Evolutionary conservation across 768 basidiomycete genomes (phyloP), one percentile per base, ranked within the genome.

Genomic region (Russula abietina): DNA sequence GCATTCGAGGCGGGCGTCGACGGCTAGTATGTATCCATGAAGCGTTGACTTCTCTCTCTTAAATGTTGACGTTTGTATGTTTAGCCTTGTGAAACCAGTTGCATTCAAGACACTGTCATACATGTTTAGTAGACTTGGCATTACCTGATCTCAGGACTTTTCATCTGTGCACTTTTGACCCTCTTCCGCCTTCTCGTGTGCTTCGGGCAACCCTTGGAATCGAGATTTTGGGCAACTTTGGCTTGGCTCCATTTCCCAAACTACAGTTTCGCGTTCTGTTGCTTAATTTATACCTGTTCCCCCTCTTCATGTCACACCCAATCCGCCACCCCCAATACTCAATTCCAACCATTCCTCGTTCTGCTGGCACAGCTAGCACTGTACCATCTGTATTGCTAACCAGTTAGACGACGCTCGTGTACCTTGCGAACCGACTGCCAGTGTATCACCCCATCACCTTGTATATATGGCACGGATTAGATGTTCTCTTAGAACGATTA

Each of bases 1-100:
- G 95, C 95, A 0, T 96, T 96, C 66, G 87, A 91, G 50, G 91
- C 90, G 56, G 95, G 95, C 0, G 93, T 98, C 55, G 91, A 97
- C 67, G 94, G 95, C 76, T 96, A 96, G 93, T 95, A 70, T 67
- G 91, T 85, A 38, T 55, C 38, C 4, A 28, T 30, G 57, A 43
- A 38, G n/a, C 36, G 11, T 17, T 53, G 17, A 2, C 30, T 43
- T 33, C 26, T 62, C 36, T 17, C 49, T 28, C n/a, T 19, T 52
- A 19, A n/a, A n/a, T 14, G 4, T 41, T 65, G 51, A 43, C 51
- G 48, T 55, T 59, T 43, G 17, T 8, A 36, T 36, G 11, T 48
- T 0, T 65, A 95, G 93, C 70, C 81, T 96, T 22, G 91, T 97
- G 61, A 98, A 98, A 73, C 95, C 95, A 12, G 93, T 98, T 22